Conservation (phyloP, 2,329 filamentous ascomycete species). For the Dendryphion nanum region DNA sequence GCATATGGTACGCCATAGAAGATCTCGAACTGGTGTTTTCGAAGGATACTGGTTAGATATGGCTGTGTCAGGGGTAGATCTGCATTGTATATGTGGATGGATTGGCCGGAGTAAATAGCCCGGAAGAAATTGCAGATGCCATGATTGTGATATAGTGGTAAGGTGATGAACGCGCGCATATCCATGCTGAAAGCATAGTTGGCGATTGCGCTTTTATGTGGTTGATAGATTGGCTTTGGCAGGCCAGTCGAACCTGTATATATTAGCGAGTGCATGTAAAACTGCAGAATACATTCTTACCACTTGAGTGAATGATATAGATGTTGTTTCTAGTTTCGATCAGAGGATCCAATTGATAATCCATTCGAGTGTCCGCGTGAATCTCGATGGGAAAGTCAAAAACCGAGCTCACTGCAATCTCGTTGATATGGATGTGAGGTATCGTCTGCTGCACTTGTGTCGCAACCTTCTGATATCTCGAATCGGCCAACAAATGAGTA, state of each 20-base stretch:
- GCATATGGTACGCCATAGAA: constrained; percentile 65
- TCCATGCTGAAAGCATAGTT: constrained; percentile 19
- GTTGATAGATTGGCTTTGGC: constrained; percentile 62
- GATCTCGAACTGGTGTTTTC: constrained; percentile 47
- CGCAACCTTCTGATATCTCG: constrained; percentile 35
- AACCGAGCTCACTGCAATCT: constrained; percentile 12
- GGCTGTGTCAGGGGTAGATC: constrained; percentile 20
- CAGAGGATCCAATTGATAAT: constrained; percentile 18
- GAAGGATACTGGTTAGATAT: constrained; percentile 15
- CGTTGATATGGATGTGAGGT: constrained; percentile 7
- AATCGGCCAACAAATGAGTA: constrained; percentile 19
- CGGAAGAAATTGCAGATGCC: constrained; percentile 27
- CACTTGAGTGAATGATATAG: constrained; percentile 27
- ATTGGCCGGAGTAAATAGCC: constrained; percentile 20
- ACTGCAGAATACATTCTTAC: constrained; percentile 4
- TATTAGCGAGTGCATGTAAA: not conserved
- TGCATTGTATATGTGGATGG: constrained; percentile 25
- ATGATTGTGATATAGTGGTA: constrained; percentile 25
- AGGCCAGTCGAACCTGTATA: constrained; percentile 57
- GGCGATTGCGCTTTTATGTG: constrained; percentile 42
- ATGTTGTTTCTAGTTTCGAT: constrained; percentile 18
- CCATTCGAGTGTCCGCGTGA: constrained; percentile 22
- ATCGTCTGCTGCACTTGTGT: constrained; percentile 10
- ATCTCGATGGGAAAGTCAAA: constrained; percentile 24
- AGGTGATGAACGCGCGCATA: constrained; percentile 22